These are phyloP conservation scores for Torulaspora globosa DNA, from an alignment of 1,139 yeast genomes.

Conservation along the genomic window DNA sequence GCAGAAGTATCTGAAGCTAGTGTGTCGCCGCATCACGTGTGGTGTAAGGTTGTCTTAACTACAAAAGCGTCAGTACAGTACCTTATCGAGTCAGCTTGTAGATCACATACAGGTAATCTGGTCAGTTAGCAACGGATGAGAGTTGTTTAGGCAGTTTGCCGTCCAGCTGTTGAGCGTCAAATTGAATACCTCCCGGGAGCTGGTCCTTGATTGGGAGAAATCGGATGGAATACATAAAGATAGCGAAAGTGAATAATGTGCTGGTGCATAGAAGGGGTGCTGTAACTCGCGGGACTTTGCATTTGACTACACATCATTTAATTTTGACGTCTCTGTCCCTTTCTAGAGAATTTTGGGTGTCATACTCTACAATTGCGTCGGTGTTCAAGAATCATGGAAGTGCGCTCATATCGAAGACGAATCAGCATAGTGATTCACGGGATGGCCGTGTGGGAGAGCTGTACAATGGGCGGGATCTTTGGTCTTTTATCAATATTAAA, in stretches of 20 bases:
- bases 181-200: background rate
- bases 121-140: background rate
- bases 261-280: slow-evolving; percentile 67
- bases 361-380: slow-evolving; percentile 79
- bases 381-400: slow-evolving; percentile 52
- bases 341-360: slow-evolving; percentile 78
- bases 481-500: slow-evolving; percentile 54
- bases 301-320: slow-evolving; percentile 79
- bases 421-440: slow-evolving; percentile 14
- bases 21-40: background rate
- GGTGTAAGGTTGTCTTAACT: background rate
- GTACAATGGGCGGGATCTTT: slow-evolving; percentile 41
- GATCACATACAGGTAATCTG: background rate
- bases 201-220: background rate
- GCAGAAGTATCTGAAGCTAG: background rate
- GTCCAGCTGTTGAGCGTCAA: background rate
- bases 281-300: slow-evolving; percentile 61
- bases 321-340: slow-evolving; percentile 54
- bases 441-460: slow-evolving; percentile 21
- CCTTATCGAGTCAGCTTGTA: background rate
- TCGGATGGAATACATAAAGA: slow-evolving; percentile 53
- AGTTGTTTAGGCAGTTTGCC: background rate
- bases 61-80: background rate
- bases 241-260: slow-evolving; percentile 63
- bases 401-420: slow-evolving; percentile 31